Evolutionary conservation across 495 filamentous ascomycete species (phyloP), one percentile per base, ranked within the genome.

Genomic region (Daldinia concentrica): DNA sequence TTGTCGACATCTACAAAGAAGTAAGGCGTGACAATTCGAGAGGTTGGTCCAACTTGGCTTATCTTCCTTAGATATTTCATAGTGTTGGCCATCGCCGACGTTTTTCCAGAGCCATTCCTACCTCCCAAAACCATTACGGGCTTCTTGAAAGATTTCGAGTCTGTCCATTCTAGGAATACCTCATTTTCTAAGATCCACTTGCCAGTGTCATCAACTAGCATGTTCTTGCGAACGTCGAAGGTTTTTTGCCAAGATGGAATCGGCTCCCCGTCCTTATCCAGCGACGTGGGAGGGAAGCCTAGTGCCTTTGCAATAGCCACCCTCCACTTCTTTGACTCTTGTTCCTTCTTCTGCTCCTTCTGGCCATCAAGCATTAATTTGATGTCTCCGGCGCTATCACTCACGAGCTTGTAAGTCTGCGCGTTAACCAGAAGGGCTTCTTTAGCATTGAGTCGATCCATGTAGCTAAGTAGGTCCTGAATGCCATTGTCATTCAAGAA

Each of bases 1-100:
- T 77, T 77, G 26, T 81, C 79, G n/a, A 75, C 77, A 24, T 82
- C 80, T 30, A 79, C 69, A 48, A 82, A 82, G 62, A 79, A 82
- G 58, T 80, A 82, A 8, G 73, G 79, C 0, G 75, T 68, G 26
- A 80, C 71, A 0, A 66, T 72, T 4, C 80, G 69, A 36, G 76
- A 74, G 1, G 74, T 75, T 4, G 79, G 78, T 3, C 68, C 74
- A 5, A 75, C 74, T n/a, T 69, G 64, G 6, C 62, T 77, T 24
- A 74, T 70, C 22, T 74, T 77, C 52, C 76, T 76, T 0, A 82
- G 68, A 15, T 68, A 67, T 50, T 72, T 74, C 39, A 82, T 69
- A n/a, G 79, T 77, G 1, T 79, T 80, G 27, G 80, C 78, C 60
- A 79, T 64, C 64, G 79, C 62, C 14, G 77, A 80, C 54, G 78